These are phyloP conservation scores for Pneumocystis carinii DNA, from an alignment of 1,139 yeast species.

Conservation along the genomic window DNA sequence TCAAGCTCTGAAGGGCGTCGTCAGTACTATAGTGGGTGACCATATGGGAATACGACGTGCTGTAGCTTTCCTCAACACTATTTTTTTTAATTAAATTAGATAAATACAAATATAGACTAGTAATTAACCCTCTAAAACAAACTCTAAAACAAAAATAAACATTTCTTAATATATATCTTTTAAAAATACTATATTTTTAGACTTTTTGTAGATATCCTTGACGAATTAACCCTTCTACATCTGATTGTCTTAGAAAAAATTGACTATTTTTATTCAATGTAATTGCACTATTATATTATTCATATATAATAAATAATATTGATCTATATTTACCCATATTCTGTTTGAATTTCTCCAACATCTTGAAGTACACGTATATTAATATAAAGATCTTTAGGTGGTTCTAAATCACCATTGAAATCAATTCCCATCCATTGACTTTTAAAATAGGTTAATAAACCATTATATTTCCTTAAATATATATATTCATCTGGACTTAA, in stretches of 20 bases:
- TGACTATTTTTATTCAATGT: slow-evolving; percentile 91
- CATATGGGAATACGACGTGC: slow-evolving; percentile 2
- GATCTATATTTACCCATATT: slow-evolving; percentile 44
- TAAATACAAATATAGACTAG: too few relatives aligned
- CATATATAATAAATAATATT: not conserved
- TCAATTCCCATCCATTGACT: slow-evolving; percentile 77
- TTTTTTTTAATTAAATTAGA: too few relatives aligned
- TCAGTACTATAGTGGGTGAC: slow-evolving; percentile 3
- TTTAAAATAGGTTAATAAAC: slow-evolving; percentile 58
- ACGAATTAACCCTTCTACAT: slow-evolving; percentile 82
- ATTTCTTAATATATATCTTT: too few relatives aligned
- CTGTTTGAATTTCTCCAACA: slow-evolving; percentile 96
- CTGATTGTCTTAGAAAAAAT: slow-evolving; percentile 83
- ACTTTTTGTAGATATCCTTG: slow-evolving; percentile 79
- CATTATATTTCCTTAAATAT: slow-evolving; percentile 56
- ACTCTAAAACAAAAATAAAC: too few relatives aligned
- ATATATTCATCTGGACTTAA: slow-evolving; percentile 55
- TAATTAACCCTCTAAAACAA: too few relatives aligned
- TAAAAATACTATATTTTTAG: not conserved
- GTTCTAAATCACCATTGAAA: slow-evolving; percentile 69
- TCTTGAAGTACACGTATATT: slow-evolving; percentile 87
- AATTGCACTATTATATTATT: slow-evolving; percentile 38
- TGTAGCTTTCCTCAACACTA: too few relatives aligned
- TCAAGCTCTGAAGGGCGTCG: slow-evolving; percentile 3
- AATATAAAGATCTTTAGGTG: slow-evolving; percentile 80